A percentile compares a stretch with the other conserved stretches of the same genome.
These are phyloP conservation scores for Globisporangium emineosum DNA, from an alignment of 352 stramenopile genomes.

Conservation along the genomic window DNA sequence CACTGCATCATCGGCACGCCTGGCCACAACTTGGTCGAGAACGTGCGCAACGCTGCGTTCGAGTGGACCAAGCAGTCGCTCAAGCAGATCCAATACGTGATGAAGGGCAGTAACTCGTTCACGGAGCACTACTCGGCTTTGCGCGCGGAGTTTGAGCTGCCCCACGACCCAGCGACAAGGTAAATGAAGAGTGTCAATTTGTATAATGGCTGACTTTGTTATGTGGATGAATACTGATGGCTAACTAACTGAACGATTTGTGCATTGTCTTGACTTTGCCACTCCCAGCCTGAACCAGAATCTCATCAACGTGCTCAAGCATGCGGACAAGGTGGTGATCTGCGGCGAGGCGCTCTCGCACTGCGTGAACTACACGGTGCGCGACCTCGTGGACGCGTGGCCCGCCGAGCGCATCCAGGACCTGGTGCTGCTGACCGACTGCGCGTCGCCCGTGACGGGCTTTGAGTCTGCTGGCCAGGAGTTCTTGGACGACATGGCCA, in stretches of 20 bases:
- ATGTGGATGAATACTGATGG: not conserved
- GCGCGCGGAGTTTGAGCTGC: constrained; percentile 90
- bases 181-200: constrained; percentile 11
- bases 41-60: constrained; percentile 80
- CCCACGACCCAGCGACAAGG: constrained; percentile 63
- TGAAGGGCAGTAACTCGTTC: constrained; percentile 94
- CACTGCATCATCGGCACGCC: constrained; percentile 94
- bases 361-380: constrained; percentile 96
- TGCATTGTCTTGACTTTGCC: constrained; percentile 9
- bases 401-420: constrained; percentile 57
- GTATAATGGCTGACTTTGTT: not conserved
- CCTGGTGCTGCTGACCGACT: constrained; percentile 80
- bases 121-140: constrained; percentile 97
- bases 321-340: constrained; percentile 85
- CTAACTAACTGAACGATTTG: not conserved
- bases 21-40: constrained; percentile 87
- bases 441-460: constrained; percentile 61
- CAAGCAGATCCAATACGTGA: constrained; percentile 82
- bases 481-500: constrained; percentile 62
- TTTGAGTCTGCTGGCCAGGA: constrained; percentile 67
- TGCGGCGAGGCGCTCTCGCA: constrained; percentile 95
- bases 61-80: constrained; percentile 76
- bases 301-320: constrained; percentile 85
- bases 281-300: constrained; percentile 68
- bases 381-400: constrained; percentile 89